phyloP scores from a whole-genome alignment of 1,139 yeast genomes.

The Magnusiomyces clavatus region DNA sequence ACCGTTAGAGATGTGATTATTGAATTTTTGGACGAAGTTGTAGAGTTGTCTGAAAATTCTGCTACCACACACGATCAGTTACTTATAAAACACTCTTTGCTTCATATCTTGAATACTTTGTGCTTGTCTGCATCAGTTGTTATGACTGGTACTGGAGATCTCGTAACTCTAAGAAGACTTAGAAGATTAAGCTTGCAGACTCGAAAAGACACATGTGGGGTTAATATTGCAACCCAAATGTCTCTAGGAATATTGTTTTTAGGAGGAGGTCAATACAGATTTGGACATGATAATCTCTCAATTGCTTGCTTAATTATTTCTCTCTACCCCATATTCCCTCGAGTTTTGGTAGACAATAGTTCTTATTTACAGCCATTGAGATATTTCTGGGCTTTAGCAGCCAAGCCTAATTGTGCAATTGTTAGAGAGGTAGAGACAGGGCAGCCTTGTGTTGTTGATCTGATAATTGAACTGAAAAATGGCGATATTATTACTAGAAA shows the following conservation, averaged over 20 bases:
- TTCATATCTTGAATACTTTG: constrained; percentile 51
- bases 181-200: constrained; percentile 60
- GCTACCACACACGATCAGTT: constrained; percentile 48
- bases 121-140: constrained; percentile 61
- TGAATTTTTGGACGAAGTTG: constrained; percentile 52
- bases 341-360: constrained; percentile 34
- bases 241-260: constrained; percentile 82
- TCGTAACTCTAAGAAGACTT: constrained; percentile 64
- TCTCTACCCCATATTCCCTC: constrained; percentile 66
- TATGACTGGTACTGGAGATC: constrained; percentile 90
- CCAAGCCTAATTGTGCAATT: constrained; percentile 72
- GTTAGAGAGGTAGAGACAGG: constrained; percentile 59
- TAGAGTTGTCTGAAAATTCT: constrained; percentile 44
- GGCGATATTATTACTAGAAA: constrained; percentile 25
- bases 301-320: constrained; percentile 70
- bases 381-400: constrained; percentile 86
- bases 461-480: constrained; percentile 39
- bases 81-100: constrained; percentile 50
- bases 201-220: constrained; percentile 50
- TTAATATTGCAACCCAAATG: constrained; percentile 70
- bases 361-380: constrained; percentile 78
- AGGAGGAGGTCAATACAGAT: constrained; percentile 90
- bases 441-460: constrained; percentile 37
- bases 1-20: constrained; percentile 53
- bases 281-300: constrained; percentile 25